phyloP scores from a whole-genome alignment of 176 grass and related monocot species.

The Carex cristatella region DNA sequence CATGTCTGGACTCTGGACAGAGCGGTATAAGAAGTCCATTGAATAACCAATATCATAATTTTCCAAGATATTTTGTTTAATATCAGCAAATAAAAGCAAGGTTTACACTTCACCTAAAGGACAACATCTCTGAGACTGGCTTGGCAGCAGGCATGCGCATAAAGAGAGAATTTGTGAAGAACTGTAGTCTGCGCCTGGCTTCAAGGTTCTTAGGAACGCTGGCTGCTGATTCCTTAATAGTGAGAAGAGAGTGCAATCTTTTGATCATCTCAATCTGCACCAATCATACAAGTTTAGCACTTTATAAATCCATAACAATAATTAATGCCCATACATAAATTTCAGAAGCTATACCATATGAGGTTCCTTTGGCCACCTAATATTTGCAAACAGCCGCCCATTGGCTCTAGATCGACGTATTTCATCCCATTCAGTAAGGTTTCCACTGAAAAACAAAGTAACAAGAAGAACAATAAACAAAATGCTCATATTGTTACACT shows the following conservation, averaged over 20 bases:
- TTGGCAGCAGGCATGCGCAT: constrained; percentile 72
- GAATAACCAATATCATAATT: background rate
- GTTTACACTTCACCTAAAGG: constrained; percentile 58
- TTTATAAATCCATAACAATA: background rate
- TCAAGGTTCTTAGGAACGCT: constrained; percentile 91
- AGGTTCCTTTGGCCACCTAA: constrained; percentile 78
- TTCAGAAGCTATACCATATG: constrained; percentile 42
- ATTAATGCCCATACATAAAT: background rate
- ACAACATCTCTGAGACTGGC: constrained; percentile 81
- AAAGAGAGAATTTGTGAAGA: constrained; percentile 91
- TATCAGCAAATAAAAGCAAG: constrained; percentile 11
- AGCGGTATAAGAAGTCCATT: background rate
- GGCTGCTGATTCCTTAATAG: constrained; percentile 85
- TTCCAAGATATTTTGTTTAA: background rate
- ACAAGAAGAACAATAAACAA: constrained; percentile 16
- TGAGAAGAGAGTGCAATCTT: constrained; percentile 81
- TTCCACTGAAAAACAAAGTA: constrained; percentile 38
- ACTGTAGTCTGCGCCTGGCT: constrained; percentile 69
- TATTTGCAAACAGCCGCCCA: constrained; percentile 67
- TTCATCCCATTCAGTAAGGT: constrained; percentile 57
- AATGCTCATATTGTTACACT: constrained; percentile 15
- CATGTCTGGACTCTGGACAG: background rate
- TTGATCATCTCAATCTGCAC: constrained; percentile 70
- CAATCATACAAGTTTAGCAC: constrained; percentile 13
- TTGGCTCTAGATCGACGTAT: constrained; percentile 56